These are phyloP conservation scores for Nothophoma quercina DNA, from an alignment of 2,329 filamentous ascomycete genomes.

Conservation along the genomic window DNA sequence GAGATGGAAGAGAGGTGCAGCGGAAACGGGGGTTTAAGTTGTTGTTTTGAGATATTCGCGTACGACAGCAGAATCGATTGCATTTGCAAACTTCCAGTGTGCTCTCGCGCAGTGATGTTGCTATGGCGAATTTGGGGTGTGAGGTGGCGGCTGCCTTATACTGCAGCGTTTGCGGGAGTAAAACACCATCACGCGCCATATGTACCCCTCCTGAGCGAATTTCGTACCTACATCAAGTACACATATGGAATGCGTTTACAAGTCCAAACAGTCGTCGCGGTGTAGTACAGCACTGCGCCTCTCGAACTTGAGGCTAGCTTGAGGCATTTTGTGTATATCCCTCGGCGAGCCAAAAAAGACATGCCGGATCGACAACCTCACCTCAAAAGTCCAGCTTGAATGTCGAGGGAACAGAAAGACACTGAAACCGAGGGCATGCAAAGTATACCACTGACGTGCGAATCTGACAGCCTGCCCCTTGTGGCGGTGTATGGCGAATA, in stretches of 20 bases:
- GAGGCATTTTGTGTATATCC: constrained; percentile 12
- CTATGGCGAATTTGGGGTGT: neutral
- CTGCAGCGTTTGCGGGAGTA: neutral
- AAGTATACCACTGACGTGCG: too few species aligned
- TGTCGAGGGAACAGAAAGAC: too few species aligned
- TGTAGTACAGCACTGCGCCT: constrained; percentile 4
- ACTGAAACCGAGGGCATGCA: too few species aligned
- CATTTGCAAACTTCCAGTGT: too few species aligned
- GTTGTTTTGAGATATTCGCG: too few species aligned
- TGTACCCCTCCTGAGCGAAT: constrained; percentile 18
- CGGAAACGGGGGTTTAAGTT: too few species aligned
- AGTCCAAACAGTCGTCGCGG: neutral
- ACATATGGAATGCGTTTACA: neutral
- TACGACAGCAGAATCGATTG: too few species aligned
- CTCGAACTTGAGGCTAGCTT: constrained; percentile 3
- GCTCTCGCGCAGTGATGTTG: too few species aligned
- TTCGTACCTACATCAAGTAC: neutral
- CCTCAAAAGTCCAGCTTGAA: too few species aligned
- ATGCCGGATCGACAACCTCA: neutral
- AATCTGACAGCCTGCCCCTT: too few species aligned
- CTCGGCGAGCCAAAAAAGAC: neutral
- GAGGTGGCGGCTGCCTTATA: neutral
- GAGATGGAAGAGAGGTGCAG: too few species aligned
- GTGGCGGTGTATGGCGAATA: neutral
- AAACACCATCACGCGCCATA: constrained; percentile 21